Base-by-base conservation (phyloP, 179 eudicot genomes). In the Spergularia azorica region DNA sequence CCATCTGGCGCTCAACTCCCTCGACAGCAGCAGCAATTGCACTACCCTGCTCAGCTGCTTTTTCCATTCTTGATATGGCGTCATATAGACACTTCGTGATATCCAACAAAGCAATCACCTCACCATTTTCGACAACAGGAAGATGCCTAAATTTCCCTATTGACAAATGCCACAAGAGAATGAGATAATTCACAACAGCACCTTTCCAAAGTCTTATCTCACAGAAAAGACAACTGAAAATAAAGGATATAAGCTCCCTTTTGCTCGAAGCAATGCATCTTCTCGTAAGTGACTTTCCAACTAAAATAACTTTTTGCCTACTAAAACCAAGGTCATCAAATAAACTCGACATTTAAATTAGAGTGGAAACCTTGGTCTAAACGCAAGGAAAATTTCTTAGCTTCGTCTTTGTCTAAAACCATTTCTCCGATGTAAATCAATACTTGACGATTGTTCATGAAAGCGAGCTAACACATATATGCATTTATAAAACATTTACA, bases 1-100 rank as follows among this genome's bases (percentile, higher is more conserved):
- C 97, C 89, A 87, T 90, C 76, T 95, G 98, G 62, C 98, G 96
- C 75, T 92, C 98, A 68, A 94, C 98, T 48, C 97, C 99, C 88
- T 95, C 99, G 21, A 95, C 97, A 77, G 97, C 99, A 38, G 99
- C 99, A 69, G 99, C 99, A 83, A 95, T 87, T n/a, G 95, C 95
- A 88, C 97, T 95, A 61, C 98, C 99, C 87, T 95, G 98, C 89
- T 91, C 98, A 20, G 99, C 97, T 67, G 99, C 99, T 76, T 95
- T 95, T 87, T 95, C 97, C 98, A 95, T 88, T 77, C 97, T 88
- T 76, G 99, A 88, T 80, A 95, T 93, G 80, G 99, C 99, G 88
- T 93, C 98, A 86, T 84, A 95, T 14, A 95, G 89, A 83, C 99
- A 95, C 87, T 90, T 95, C 7, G 99, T 91, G 67, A 95, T 95